A percentile compares a stretch with the other conserved stretches of the same genome.
Evolutionary conservation across 176 grass and related monocot genomes (phyloP).

Genomic region (Thalia dealbata): DNA sequence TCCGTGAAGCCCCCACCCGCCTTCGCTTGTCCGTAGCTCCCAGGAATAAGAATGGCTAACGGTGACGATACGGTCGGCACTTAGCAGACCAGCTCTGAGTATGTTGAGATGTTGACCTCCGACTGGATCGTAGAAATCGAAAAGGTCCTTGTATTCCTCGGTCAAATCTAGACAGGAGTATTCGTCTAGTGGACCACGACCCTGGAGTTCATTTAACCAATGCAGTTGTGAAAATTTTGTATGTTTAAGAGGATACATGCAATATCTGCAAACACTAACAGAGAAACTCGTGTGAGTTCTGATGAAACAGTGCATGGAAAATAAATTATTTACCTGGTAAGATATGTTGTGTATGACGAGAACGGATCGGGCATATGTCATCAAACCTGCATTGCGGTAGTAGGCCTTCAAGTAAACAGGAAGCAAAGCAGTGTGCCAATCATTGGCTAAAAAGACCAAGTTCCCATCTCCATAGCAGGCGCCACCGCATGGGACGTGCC

Average conservation of each 20-base stretch:
- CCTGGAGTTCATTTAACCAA: slow-evolving; percentile 31
- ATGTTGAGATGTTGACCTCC: slow-evolving; percentile 93
- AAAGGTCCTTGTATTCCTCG: slow-evolving; percentile 58
- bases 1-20: slow-evolving; percentile 81
- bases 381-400: slow-evolving; percentile 68
- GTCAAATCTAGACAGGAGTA: slow-evolving; percentile 65
- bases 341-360: slow-evolving; percentile 98
- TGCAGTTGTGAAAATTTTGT: too few species aligned
- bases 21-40: slow-evolving; percentile 84
- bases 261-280: neutral
- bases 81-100: slow-evolving; percentile 75
- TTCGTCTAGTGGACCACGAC: slow-evolving; percentile 75
- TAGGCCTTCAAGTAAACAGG: slow-evolving; percentile 94
- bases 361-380: slow-evolving; percentile 73
- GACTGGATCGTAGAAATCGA: slow-evolving; percentile 61
- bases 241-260: slow-evolving; percentile 10
- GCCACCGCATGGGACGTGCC: slow-evolving; percentile 87
- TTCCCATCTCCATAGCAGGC: slow-evolving; percentile 89
- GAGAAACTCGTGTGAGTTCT: slow-evolving; percentile 9
- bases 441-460: slow-evolving; percentile 91
- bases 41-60: slow-evolving; percentile 90
- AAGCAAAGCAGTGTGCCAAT: slow-evolving; percentile 81
- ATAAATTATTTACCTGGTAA: slow-evolving; percentile 46
- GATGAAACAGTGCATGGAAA: slow-evolving; percentile 7
- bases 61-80: slow-evolving; percentile 73